Conservation (phyloP, 371 early-diverging fungal species). For the Cokeromyces recurvatus region DNA sequence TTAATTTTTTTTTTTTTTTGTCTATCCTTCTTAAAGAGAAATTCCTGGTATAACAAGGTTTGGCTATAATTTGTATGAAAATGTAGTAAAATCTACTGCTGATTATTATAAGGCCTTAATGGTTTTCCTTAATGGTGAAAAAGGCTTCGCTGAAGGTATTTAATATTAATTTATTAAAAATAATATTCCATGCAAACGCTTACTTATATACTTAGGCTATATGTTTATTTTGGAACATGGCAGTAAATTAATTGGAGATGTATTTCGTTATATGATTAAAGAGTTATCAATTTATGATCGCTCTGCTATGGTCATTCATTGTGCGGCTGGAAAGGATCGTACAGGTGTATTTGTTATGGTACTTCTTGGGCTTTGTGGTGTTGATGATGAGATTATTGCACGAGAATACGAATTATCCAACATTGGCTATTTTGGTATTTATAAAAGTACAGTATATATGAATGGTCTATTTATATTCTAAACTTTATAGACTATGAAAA, state of each 20-base stretch:
- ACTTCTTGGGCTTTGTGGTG: constrained; percentile 63
- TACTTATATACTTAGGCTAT: constrained; percentile 13
- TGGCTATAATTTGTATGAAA: constrained; percentile 11
- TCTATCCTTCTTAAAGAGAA: constrained; percentile 6
- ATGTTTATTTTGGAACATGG: constrained; percentile 17
- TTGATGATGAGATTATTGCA: constrained; percentile 67
- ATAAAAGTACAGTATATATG: not conserved
- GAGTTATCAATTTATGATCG: constrained; percentile 6
- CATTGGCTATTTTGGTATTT: constrained; percentile 29
- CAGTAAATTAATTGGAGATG: constrained; percentile 14
- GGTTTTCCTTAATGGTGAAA: constrained; percentile 14
- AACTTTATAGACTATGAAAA: constrained; percentile 9
- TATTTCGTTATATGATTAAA: constrained; percentile 16
- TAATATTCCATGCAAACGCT: not conserved
- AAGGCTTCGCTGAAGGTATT: constrained; percentile 22
- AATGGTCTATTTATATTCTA: too few relatives aligned
- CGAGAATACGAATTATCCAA: constrained; percentile 61
- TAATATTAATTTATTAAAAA: too few relatives aligned
- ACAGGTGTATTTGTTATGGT: constrained; percentile 75
- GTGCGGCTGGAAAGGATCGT: constrained; percentile 84
- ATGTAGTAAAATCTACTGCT: constrained; percentile 5
- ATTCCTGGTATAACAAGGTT: constrained; percentile 11
- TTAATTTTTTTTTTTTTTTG: not conserved
- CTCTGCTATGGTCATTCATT: constrained; percentile 65
- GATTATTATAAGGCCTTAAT: constrained; percentile 8